These are phyloP conservation scores for Roridomyces roridus DNA, from an alignment of 768 basidiomycete genomes.

Conservation along the genomic window DNA sequence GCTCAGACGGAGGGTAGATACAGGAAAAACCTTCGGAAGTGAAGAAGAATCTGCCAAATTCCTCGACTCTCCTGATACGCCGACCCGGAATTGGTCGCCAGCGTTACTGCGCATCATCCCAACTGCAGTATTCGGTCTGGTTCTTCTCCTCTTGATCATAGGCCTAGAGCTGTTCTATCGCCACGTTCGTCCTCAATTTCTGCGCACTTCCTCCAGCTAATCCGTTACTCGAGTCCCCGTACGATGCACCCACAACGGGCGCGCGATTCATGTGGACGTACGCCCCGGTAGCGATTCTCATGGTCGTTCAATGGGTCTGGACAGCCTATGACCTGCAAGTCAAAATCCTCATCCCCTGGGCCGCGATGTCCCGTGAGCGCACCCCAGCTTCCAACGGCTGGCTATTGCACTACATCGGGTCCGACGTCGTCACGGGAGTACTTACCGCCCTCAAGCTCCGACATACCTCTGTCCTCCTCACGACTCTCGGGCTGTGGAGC, in stretches of 20 bases:
- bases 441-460: slow-evolving; percentile 1
- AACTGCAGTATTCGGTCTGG: too few species aligned
- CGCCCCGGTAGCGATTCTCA: slow-evolving; percentile 2
- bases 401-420: slow-evolving; percentile 13
- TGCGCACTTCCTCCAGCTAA: not conserved
- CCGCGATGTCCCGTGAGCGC: slow-evolving; percentile 3
- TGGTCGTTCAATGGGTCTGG: slow-evolving; percentile 15
- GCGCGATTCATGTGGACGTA: slow-evolving; percentile 10
- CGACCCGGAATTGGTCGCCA: too few species aligned
- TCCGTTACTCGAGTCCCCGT: slow-evolving; percentile 2
- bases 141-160: not conserved
- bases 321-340: slow-evolving; percentile 10
- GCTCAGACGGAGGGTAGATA: too few species aligned
- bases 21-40: too few species aligned
- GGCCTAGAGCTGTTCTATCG: not conserved
- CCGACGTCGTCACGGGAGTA: not conserved
- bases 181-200: not conserved
- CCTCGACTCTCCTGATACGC: too few species aligned
- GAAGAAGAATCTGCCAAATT: too few species aligned
- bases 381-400: slow-evolving; percentile 4
- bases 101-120: too few species aligned
- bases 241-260: slow-evolving; percentile 5
- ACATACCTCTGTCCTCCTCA: slow-evolving; percentile 8
- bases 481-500: slow-evolving; percentile 10
- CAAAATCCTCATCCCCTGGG: slow-evolving; percentile 14